Evolutionary conservation across 2,329 filamentous ascomycete species (phyloP), one percentile per base, ranked within the genome.

Genomic region (Pseudopyrenochaeta lycopersici): DNA sequence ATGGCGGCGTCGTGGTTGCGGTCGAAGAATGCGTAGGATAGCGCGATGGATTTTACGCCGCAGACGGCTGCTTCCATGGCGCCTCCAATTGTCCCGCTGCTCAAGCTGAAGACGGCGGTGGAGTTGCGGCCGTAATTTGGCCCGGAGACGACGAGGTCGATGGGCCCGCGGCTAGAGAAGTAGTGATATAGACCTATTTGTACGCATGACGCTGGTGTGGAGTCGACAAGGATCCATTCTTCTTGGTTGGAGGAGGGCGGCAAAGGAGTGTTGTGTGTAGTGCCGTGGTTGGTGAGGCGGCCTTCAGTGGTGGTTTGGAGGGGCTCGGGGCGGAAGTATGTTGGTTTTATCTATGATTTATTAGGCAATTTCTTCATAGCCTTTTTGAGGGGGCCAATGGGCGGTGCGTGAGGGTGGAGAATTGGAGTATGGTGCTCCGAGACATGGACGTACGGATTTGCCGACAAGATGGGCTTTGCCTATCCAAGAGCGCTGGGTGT

Each of bases 381-480:
- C n/a, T 27, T 27, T 9, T 4, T 27, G 23, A 9, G 23, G 9
- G 23, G 4, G 9, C 4, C 23, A 27, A 27, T 27, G 4, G 23
- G 23, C 9, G 23, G 9, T 27, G 23, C 4, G 23, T 27, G 23
- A 27, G 23, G 4, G 23, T 27, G 23, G 9, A 27, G 23, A 9
- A 27, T 9, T 27, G 4, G 4, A 27, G 23, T 4, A 9, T 27
- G 23, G 29, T 27, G 32, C 14, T 10, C n/a, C 23, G 23, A 38
- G 36, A 29, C 5, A 14, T 17, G 10, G 20, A 53, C 57, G 29
- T 56, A 63, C 85, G 9, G 90, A 90, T 74, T 94, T 89, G 51
- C 93, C 93, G 67, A 98, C 92, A 70, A 98, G 90, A 77, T 98
- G 95, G 2, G 95, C 95, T 81, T 99, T 99, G 67, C 93, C 93